Base-by-base conservation (phyloP, 352 stramenopile species). In the Synura sp. region DNA sequence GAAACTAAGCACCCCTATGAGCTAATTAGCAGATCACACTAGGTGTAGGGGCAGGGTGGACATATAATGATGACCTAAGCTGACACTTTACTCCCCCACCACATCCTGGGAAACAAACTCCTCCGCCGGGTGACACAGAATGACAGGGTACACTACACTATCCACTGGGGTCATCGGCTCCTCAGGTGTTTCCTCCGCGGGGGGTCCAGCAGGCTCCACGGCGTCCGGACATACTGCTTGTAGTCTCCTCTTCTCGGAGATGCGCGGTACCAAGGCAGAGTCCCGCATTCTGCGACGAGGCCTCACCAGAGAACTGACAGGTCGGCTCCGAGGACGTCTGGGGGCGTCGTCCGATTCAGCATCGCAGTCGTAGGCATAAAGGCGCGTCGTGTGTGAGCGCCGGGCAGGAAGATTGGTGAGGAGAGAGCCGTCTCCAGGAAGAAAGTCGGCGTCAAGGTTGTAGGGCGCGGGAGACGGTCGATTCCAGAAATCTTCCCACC, bases 101-200 rank as follows among this genome's bases (percentile, higher is more conserved):
- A n/a, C n/a, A n/a, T n/a, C n/a, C n/a, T n/a, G n/a, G n/a, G n/a
- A n/a, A n/a, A n/a, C n/a, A n/a, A n/a, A n/a, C n/a, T n/a, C n/a
- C n/a, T 63, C 49, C 49, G 49, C 49, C 49, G 49, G 49, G 49
- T 63, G 49, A 63, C 49, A 63, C 29, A 63, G 49, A 63, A 63
- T 63, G 49, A 63, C 49, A 63, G 49, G 49, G 49, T 63, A 63
- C 29, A 63, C 49, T 63, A 63, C 49, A 63, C 49, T 63, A 63
- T 63, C 49, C 29, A 63, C 49, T 63, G 29, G 49, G 49, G 49
- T 63, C 49, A 63, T n/a, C n/a, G n/a, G n/a, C n/a, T n/a, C n/a
- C n/a, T n/a, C n/a, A n/a, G n/a, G n/a, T n/a, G n/a, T n/a, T n/a
- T n/a, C n/a, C n/a, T n/a, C n/a, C n/a, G n/a, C n/a, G n/a, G n/a